Conservation (phyloP, 768 basidiomycete species). For the Auriscalpium vulgare region DNA sequence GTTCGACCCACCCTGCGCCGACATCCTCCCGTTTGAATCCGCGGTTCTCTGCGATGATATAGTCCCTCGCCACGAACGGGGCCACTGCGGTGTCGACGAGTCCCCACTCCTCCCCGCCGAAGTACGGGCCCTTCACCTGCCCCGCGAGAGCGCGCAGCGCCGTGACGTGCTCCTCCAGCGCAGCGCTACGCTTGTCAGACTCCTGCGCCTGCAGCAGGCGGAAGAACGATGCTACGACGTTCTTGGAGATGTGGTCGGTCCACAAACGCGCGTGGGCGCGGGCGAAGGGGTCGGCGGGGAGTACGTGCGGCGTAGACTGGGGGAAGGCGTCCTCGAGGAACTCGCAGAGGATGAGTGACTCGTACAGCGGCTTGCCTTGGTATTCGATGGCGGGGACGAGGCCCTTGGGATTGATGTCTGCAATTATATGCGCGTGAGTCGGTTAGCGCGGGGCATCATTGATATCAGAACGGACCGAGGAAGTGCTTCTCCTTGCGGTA, state of each 20-base stretch:
- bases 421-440: slow-evolving; percentile 2
- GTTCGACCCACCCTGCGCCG: slow-evolving; percentile 36
- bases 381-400: slow-evolving; percentile 56
- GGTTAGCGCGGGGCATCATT: slow-evolving; percentile 4
- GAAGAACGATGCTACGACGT: slow-evolving; percentile 43
- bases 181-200: slow-evolving; percentile 27
- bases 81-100: slow-evolving; percentile 47
- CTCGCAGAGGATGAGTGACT: slow-evolving; percentile 56
- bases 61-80: slow-evolving; percentile 47
- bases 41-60: slow-evolving; percentile 40
- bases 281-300: slow-evolving; percentile 43
- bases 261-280: slow-evolving; percentile 48
- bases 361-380: slow-evolving; percentile 47
- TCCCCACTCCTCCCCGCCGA: slow-evolving; percentile 45
- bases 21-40: slow-evolving; percentile 37
- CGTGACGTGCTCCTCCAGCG: slow-evolving; percentile 30
- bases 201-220: slow-evolving; percentile 33
- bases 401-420: slow-evolving; percentile 59
- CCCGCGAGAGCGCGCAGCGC: slow-evolving; percentile 29
- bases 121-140: slow-evolving; percentile 43
- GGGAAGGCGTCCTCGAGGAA: slow-evolving; percentile 60
- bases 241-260: slow-evolving; percentile 49
- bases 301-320: slow-evolving; percentile 34
- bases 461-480: slow-evolving; percentile 29
- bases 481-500: slow-evolving; percentile 61